Evolutionary conservation across 2,329 filamentous ascomycete species (phyloP).

Genomic region (Arthrobotrys sinensis): DNA sequence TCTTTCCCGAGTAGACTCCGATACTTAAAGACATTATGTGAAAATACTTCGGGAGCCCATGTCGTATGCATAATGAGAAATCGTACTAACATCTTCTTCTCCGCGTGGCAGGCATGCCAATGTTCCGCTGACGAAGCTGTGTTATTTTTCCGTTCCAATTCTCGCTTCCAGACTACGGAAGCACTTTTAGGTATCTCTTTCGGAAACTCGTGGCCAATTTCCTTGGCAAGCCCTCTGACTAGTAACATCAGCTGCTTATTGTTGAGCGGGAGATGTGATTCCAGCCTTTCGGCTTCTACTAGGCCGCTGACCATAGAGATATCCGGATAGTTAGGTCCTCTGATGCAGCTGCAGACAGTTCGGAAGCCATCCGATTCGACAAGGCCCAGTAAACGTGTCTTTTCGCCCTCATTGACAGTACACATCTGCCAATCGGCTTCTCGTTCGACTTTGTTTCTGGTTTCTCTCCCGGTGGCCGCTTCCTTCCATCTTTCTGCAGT

Average conservation of each 20-base stretch:
- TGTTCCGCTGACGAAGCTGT: constrained; percentile 30
- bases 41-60: constrained; percentile 43
- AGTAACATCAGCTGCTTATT: constrained; percentile 43
- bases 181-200: constrained; percentile 48
- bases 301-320: constrained; percentile 52
- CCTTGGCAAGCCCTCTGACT: constrained; percentile 41
- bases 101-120: constrained; percentile 52
- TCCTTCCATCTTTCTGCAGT: constrained; percentile 41
- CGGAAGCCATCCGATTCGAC: constrained; percentile 56
- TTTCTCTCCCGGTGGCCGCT: constrained; percentile 20
- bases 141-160: constrained; percentile 44
- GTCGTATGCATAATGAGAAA: constrained; percentile 47
- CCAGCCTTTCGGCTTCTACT: constrained; percentile 45
- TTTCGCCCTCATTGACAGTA: constrained; percentile 21
- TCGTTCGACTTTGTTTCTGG: constrained; percentile 40
- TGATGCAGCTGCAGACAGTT: constrained; percentile 50
- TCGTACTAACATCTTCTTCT: constrained; percentile 55
- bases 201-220: constrained; percentile 48
- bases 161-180: constrained; percentile 40
- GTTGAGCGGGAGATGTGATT: constrained; percentile 24
- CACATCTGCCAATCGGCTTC: constrained; percentile 43
- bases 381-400: constrained; percentile 30
- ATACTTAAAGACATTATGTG: constrained; percentile 44
- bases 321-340: constrained; percentile 38
- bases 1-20: constrained; percentile 40